Evolutionary conservation across 345 rosid genomes (phyloP).

Genomic region (Rhodomyrtus tomentosa): DNA sequence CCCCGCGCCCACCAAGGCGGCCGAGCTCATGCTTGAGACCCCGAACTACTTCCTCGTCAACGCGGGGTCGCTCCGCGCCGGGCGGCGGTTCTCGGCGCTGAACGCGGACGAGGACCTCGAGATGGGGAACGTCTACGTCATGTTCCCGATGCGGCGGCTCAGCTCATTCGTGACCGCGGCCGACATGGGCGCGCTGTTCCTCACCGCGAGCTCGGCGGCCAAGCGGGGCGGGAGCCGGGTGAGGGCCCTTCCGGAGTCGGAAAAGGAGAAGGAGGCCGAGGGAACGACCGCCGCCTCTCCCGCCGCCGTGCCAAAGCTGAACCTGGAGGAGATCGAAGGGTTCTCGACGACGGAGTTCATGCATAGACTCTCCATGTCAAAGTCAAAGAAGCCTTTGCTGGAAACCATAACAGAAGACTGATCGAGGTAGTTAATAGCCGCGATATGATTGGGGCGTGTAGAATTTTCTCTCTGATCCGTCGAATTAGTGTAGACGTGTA

Average conservation of each 20-base stretch:
- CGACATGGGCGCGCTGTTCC: slow-evolving; percentile 53
- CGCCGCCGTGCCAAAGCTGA: slow-evolving; percentile 22
- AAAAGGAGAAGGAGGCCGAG: neutral
- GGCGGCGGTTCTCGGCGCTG: slow-evolving; percentile 55
- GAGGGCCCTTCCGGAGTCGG: slow-evolving; percentile 19
- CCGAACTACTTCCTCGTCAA: slow-evolving; percentile 70
- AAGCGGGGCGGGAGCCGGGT: slow-evolving; percentile 15
- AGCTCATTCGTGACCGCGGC: slow-evolving; percentile 45
- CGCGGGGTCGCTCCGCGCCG: slow-evolving; percentile 51
- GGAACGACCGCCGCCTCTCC: neutral
- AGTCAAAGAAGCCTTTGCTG: slow-evolving; percentile 74
- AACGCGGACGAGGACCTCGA: slow-evolving; percentile 75
- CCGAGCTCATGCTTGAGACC: slow-evolving; percentile 80
- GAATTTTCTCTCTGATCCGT: neutral
- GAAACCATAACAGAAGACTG: slow-evolving; percentile 66
- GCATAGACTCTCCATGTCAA: slow-evolving; percentile 47
- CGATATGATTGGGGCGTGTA: neutral
- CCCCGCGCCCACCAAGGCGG: slow-evolving; percentile 48
- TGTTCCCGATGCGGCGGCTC: slow-evolving; percentile 67
- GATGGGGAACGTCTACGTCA: slow-evolving; percentile 45
- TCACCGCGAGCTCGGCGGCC: slow-evolving; percentile 34
- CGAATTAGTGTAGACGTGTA: neutral
- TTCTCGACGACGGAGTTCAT: slow-evolving; percentile 37
- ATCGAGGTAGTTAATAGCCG: neutral
- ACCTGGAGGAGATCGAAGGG: slow-evolving; percentile 54